phyloP scores from a whole-genome alignment of 768 basidiomycete genomes.

The Tephrocybe sp. region DNA sequence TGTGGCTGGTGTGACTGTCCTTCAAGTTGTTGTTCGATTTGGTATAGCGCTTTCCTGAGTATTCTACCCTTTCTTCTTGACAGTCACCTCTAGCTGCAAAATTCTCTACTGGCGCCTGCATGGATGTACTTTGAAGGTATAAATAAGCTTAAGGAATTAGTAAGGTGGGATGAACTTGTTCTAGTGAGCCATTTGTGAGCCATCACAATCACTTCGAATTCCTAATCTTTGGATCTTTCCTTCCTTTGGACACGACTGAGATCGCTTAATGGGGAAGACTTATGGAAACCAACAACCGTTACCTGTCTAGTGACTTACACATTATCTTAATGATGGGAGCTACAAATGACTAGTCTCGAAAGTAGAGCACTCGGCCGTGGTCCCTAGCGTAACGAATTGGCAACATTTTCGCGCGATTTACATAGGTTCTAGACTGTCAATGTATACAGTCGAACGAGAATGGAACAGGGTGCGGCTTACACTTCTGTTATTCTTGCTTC shows the following conservation, averaged over 20 bases:
- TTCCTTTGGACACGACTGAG: not conserved
- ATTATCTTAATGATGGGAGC: slow-evolving; percentile 1
- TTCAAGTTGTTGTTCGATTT: not conserved
- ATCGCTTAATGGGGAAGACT: slow-evolving; percentile 7
- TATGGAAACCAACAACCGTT: slow-evolving; percentile 1
- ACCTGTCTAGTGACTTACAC: slow-evolving; percentile 6
- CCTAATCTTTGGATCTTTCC: not conserved
- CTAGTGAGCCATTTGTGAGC: no score
- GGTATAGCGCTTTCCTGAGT: not conserved
- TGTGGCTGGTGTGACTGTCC: slow-evolving; percentile 8
- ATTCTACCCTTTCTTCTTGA: not conserved
- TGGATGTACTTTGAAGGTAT: not conserved
- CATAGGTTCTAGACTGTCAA: no score
- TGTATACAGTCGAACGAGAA: no score
- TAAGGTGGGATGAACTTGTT: no score
- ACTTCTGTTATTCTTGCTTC: no score
- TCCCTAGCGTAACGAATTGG: no score
- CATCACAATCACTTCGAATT: no score
- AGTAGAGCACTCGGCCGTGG: not conserved
- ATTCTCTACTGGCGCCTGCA: not conserved
- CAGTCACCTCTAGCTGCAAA: not conserved
- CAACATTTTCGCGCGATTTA: no score
- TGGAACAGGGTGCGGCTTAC: not conserved
- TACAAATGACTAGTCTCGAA: slow-evolving; percentile 1
- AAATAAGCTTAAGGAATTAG: not conserved